phyloP scores from a whole-genome alignment of 176 grass and related monocot genomes.

The Ananas comosus region DNA sequence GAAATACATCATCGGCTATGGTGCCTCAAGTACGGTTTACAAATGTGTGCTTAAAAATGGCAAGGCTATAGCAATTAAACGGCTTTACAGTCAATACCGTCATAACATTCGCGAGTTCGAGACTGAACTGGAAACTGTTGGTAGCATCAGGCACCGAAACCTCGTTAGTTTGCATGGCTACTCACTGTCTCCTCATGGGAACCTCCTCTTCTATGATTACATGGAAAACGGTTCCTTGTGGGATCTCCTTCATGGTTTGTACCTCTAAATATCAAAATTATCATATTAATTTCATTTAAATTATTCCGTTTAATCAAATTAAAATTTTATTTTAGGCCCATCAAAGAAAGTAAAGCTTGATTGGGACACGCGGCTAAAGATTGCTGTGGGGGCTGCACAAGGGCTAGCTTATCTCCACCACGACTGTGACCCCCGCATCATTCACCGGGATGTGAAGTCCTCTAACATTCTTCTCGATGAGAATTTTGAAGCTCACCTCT shows the following conservation, averaged over 20 bases:
- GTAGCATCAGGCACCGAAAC: conserved; percentile 85
- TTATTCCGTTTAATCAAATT: neutral
- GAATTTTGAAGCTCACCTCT: conserved; percentile 80
- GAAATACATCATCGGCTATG: conserved; percentile 97
- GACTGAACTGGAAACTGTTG: conserved; percentile 80
- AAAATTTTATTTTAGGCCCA: conserved; percentile 36
- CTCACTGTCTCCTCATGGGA: conserved; percentile 83
- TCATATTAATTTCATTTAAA: neutral
- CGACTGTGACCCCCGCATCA: conserved; percentile 87
- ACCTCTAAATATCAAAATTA: neutral
- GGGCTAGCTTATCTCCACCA: conserved; percentile 94
- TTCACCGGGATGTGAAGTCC: conserved; percentile 93
- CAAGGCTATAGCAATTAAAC: conserved; percentile 85
- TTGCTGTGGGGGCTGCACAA: conserved; percentile 75
- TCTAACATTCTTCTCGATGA: conserved; percentile 93
- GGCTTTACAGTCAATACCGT: conserved; percentile 85
- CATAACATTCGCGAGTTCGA: conserved; percentile 75
- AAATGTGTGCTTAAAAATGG: conserved; percentile 75
- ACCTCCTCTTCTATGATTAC: conserved; percentile 97
- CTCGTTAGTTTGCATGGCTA: conserved; percentile 92
- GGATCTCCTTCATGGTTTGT: conserved; percentile 92
- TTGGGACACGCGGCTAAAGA: conserved; percentile 80
- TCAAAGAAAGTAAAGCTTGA: conserved; percentile 97
- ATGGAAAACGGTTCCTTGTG: conserved; percentile 99
- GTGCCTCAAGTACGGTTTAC: conserved; percentile 90